Evolutionary conservation across 2,329 filamentous ascomycete genomes (phyloP).

Genomic region (Rutstroemia sp.): DNA sequence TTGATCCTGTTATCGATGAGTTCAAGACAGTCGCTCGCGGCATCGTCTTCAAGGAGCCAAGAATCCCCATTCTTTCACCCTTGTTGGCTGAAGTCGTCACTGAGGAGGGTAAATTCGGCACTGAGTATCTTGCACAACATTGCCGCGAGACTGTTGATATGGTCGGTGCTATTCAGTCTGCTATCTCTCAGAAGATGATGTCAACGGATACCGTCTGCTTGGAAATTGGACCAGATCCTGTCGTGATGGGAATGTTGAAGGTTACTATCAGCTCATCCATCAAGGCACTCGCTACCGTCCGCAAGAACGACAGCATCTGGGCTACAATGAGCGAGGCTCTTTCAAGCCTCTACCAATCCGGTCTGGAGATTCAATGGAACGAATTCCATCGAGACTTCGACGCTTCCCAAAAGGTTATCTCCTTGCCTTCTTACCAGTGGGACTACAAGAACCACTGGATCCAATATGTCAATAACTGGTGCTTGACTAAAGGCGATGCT

Average conservation of each 20-base stretch:
- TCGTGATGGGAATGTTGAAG: background rate
- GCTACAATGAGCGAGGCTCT: background rate
- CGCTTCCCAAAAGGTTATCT: background rate
- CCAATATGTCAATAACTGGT: conserved; percentile 52
- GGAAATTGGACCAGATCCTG: background rate
- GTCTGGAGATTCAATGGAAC: background rate
- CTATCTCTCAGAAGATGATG: conserved; percentile 49
- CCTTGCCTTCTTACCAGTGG: conserved; percentile 55
- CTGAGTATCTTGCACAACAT: conserved; percentile 55
- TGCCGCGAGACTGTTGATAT: conserved; percentile 59
- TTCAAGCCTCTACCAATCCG: background rate
- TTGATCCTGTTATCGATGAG: conserved; percentile 51
- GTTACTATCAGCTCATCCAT: background rate
- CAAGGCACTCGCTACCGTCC: background rate
- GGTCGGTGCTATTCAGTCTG: conserved; percentile 49
- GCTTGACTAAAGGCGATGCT: conserved; percentile 34
- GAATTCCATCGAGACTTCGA: background rate
- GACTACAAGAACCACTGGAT: conserved; percentile 62
- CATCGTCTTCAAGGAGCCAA: conserved; percentile 47
- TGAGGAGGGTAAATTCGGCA: conserved; percentile 46
- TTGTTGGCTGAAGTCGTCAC: conserved; percentile 51
- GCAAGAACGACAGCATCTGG: conserved; percentile 31
- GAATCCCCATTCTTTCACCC: conserved; percentile 58
- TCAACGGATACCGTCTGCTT: conserved; percentile 40
- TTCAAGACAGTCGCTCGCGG: conserved; percentile 46